Evolutionary conservation across 495 filamentous ascomycete genomes (phyloP).

Genomic region (Copromyces sp.): DNA sequence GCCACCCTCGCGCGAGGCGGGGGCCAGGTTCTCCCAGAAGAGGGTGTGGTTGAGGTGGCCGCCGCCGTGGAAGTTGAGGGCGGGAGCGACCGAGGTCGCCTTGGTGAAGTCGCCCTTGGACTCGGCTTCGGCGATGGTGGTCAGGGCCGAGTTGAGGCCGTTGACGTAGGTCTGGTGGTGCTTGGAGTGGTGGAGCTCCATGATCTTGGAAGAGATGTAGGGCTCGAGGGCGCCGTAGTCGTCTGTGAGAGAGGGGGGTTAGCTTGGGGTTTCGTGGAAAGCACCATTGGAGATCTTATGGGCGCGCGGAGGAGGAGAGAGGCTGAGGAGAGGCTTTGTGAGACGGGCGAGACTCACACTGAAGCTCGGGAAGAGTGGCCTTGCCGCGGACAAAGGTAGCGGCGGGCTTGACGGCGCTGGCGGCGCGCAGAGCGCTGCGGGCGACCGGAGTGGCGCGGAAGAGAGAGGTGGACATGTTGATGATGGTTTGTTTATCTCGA

Average conservation of each 20-base stretch:
- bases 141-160: slow-evolving; percentile 53
- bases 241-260: slow-evolving; percentile 33
- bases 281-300: background rate
- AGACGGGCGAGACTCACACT: slow-evolving; percentile 50
- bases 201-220: slow-evolving; percentile 90
- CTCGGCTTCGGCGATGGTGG: slow-evolving; percentile 51
- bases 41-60: slow-evolving; percentile 91
- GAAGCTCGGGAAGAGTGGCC: slow-evolving; percentile 87
- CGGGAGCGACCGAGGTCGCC: slow-evolving; percentile 71
- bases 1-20: slow-evolving; percentile 56
- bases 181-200: slow-evolving; percentile 82
- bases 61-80: slow-evolving; percentile 95
- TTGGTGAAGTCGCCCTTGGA: slow-evolving; percentile 48
- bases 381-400: slow-evolving; percentile 73
- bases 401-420: slow-evolving; percentile 30
- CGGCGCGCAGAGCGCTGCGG: slow-evolving; percentile 34
- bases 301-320: background rate
- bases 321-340: background rate
- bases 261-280: background rate
- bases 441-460: slow-evolving; percentile 38
- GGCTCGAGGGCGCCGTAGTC: slow-evolving; percentile 92
- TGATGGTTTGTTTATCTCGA: background rate
- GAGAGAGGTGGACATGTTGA: slow-evolving; percentile 42
- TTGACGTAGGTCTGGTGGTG: slow-evolving; percentile 76
- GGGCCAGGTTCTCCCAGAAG: slow-evolving; percentile 97